A percentile compares a stretch with the other conserved stretches of the same genome.
Conservation (phyloP, 2,329 filamentous ascomycete species). For the Colletotrichum sp. region DNA sequence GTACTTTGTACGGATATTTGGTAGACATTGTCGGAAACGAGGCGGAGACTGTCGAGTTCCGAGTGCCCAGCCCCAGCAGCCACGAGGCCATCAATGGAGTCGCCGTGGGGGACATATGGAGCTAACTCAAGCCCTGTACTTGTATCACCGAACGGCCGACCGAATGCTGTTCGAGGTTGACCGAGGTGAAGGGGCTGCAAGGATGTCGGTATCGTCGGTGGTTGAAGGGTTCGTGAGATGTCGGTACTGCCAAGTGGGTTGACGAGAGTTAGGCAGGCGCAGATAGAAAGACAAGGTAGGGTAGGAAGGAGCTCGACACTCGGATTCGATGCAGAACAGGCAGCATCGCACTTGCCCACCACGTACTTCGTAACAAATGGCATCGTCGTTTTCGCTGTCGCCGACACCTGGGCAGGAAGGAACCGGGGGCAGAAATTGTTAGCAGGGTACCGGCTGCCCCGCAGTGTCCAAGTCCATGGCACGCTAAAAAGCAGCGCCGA, state of each 20-base stretch:
- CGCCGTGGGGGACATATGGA: background rate
- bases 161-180: background rate
- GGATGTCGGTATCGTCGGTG: background rate
- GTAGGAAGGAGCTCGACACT: background rate
- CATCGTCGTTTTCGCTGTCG: background rate
- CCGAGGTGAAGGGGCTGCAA: background rate
- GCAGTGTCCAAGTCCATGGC: constrained; percentile 16
- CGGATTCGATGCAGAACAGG: background rate
- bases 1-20: background rate
- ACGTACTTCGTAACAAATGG: background rate
- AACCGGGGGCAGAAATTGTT: constrained; percentile 8
- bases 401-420: background rate
- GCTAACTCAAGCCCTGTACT: background rate
- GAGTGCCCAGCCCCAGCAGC: constrained; percentile 5
- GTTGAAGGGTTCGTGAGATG: background rate
- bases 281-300: background rate
- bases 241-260: background rate
- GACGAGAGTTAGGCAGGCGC: background rate
- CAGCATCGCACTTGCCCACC: background rate
- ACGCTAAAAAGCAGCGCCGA: constrained; percentile 2
- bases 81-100: constrained; percentile 10
- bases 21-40: background rate
- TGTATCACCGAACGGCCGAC: background rate
- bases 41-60: background rate
- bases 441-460: constrained; percentile 6